Evolutionary conservation across 495 filamentous ascomycete genomes (phyloP).

Genomic region (Tuber indicum): DNA sequence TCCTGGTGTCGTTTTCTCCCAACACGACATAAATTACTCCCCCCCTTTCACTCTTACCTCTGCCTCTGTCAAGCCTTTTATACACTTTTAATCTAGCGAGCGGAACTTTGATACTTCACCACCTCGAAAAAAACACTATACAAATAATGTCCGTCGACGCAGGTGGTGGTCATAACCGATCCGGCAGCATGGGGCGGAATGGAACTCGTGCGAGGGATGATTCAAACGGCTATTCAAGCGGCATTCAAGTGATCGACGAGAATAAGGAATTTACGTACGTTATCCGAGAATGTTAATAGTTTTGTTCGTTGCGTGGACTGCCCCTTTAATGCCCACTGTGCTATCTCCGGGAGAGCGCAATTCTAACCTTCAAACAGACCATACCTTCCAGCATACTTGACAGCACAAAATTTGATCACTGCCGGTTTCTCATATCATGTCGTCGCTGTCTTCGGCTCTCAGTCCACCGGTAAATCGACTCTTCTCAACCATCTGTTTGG

Average conservation of each 20-base stretch:
- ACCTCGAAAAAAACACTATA: slow-evolving; percentile 16
- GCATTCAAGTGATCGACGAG: slow-evolving; percentile 93
- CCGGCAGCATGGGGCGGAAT: slow-evolving; percentile 14
- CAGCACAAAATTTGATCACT: slow-evolving; percentile 66
- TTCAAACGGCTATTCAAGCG: slow-evolving; percentile 68
- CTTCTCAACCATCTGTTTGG: slow-evolving; percentile 93
- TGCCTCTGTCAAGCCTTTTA: slow-evolving; percentile 4
- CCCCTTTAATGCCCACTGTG: slow-evolving; percentile 19
- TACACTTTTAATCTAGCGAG: slow-evolving; percentile 1
- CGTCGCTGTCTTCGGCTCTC: slow-evolving; percentile 96
- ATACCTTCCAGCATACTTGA: slow-evolving; percentile 73
- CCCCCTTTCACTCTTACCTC: slow-evolving; percentile 6
- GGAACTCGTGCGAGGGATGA: slow-evolving; percentile 43
- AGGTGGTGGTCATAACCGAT: slow-evolving; percentile 27
- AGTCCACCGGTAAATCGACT: slow-evolving; percentile 97
- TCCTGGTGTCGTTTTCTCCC: slow-evolving; percentile 7
- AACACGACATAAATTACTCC: slow-evolving; percentile 4
- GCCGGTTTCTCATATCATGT: slow-evolving; percentile 98
- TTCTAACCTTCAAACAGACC: slow-evolving; percentile 50
- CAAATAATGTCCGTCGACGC: slow-evolving; percentile 27
- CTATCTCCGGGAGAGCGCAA: slow-evolving; percentile 11
- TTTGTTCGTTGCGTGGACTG: slow-evolving; percentile 13
- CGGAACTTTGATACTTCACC: slow-evolving; percentile 3
- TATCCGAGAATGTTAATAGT: slow-evolving; percentile 10
- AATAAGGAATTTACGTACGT: slow-evolving; percentile 92